Conservation (phyloP, 805 yeast genomes). For the Ogataea saltuana region DNA sequence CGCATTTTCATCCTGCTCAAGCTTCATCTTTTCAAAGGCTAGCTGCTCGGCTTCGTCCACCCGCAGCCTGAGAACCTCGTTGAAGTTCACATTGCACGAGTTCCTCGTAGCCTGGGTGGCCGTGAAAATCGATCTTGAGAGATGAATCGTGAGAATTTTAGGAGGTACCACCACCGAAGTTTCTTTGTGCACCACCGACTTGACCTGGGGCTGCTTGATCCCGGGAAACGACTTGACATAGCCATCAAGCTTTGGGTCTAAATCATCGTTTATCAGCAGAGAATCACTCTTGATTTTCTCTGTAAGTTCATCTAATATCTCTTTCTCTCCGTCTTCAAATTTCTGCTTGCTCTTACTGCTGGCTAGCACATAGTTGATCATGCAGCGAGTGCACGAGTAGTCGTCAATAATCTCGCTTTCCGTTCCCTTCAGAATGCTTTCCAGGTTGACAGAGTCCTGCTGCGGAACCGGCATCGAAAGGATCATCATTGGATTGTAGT, state of each 20-base stretch:
- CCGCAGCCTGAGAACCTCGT: conserved; percentile 51
- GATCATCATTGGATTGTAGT: conserved; percentile 62
- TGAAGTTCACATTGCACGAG: conserved; percentile 68
- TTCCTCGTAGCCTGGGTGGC: conserved; percentile 71
- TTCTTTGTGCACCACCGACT: conserved; percentile 67
- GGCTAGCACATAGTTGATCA: conserved; percentile 45
- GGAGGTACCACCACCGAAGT: conserved; percentile 68
- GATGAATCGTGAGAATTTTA: conserved; percentile 69
- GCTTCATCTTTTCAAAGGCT: conserved; percentile 18
- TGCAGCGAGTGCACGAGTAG: conserved; percentile 78
- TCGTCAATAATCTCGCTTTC: conserved; percentile 72
- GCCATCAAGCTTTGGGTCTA: conserved; percentile 49
- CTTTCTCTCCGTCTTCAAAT: conserved; percentile 31
- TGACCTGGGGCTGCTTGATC: conserved; percentile 35
- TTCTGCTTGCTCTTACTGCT: conserved; percentile 26
- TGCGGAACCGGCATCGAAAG: conserved; percentile 77
- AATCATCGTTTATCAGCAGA: conserved; percentile 63
- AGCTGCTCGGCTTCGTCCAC: conserved; percentile 42
- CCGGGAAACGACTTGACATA: conserved; percentile 48
- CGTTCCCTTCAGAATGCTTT: conserved; percentile 53
- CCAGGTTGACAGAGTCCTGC: conserved; percentile 38
- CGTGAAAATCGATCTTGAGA: conserved; percentile 78
- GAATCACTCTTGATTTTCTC: conserved; percentile 39
- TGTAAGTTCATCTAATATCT: conserved; percentile 38
- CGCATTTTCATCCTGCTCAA: conserved; percentile 7